A percentile compares a stretch with the other conserved stretches of the same genome.
These are phyloP conservation scores for Panicum virgatum DNA, from an alignment of 202 grass and related monocot species.

Conservation along the genomic window DNA sequence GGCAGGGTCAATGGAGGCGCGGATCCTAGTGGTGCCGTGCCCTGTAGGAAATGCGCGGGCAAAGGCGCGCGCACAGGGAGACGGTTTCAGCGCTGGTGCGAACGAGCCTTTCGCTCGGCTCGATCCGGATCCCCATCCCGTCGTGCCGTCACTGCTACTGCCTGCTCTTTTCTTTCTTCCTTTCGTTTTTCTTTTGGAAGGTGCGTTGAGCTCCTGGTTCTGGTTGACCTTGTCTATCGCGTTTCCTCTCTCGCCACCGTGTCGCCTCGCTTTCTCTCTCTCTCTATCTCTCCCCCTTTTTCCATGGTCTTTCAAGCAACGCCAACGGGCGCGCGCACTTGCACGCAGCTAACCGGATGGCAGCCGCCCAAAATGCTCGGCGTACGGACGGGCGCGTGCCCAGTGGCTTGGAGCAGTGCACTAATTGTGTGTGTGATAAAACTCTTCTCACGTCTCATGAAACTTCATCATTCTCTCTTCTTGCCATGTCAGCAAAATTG, in stretches of 20 bases:
- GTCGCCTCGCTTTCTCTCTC: background rate
- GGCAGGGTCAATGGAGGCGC: conserved; percentile 1
- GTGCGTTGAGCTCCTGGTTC: conserved; percentile 16
- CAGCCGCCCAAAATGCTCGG: conserved; percentile 5
- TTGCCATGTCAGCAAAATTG: too few relatives aligned
- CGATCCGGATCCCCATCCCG: background rate
- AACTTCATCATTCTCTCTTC: too few relatives aligned
- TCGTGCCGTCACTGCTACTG: background rate
- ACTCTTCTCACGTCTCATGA: too few relatives aligned
- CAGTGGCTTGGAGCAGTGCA: background rate
- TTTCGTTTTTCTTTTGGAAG: background rate
- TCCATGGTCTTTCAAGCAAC: background rate
- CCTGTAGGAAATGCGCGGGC: conserved; percentile 27
- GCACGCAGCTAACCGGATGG: background rate
- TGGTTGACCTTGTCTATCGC: conserved; percentile 40
- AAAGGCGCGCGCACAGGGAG: conserved; percentile 9
- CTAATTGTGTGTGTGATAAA: too few relatives aligned
- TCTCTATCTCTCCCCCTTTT: background rate
- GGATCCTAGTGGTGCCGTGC: background rate
- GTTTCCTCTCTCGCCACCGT: background rate
- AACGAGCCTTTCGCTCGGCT: background rate
- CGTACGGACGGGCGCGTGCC: background rate
- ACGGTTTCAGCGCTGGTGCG: conserved; percentile 20
- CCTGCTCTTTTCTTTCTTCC: background rate
- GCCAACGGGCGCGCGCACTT: background rate